Percentiles rank a stretch among this genome's conserved stretches.
phyloP scores from a whole-genome alignment of 495 filamentous ascomycete species.

The Parmelia sp. region DNA sequence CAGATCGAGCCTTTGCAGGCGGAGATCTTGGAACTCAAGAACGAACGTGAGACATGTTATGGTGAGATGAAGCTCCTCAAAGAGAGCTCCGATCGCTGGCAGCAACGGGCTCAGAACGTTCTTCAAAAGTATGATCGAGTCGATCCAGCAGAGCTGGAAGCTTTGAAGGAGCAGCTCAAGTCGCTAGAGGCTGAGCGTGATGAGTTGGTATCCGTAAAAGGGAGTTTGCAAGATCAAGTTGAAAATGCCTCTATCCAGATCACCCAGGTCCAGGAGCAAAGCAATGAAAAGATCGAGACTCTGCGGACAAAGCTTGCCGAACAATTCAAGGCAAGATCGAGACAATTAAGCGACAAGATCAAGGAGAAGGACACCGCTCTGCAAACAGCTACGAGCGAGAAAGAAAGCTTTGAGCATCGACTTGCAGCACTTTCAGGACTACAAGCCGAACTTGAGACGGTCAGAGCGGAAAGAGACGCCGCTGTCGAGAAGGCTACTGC shows the following conservation, averaged over 20 bases:
- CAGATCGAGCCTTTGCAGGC: conserved; percentile 78
- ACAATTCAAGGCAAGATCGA: conserved; percentile 56
- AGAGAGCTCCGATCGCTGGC: conserved; percentile 83
- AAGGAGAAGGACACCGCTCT: conserved; percentile 44
- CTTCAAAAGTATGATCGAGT: conserved; percentile 92
- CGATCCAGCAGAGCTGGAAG: conserved; percentile 85
- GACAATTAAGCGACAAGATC: conserved; percentile 45
- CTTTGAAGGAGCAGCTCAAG: conserved; percentile 63
- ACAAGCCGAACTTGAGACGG: conserved; percentile 41
- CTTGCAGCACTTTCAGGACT: conserved; percentile 33
- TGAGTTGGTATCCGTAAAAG: conserved; percentile 51
- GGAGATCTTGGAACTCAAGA: conserved; percentile 71
- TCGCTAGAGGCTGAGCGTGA: conserved; percentile 66
- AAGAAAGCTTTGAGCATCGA: conserved; percentile 37
- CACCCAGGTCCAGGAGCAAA: conserved; percentile 43
- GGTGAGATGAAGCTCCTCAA: conserved; percentile 80
- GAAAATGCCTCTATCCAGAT: conserved; percentile 47
- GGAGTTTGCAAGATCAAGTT: conserved; percentile 49
- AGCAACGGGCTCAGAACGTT: conserved; percentile 88
- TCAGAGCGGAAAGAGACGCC: conserved; percentile 39
- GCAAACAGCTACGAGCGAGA: conserved; percentile 44
- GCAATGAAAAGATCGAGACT: conserved; percentile 44
- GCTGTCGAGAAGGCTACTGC: conserved; percentile 34
- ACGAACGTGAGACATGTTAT: conserved; percentile 68
- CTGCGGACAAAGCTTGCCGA: conserved; percentile 48